Evolutionary conservation across 2,329 filamentous ascomycete genomes (phyloP).

Genomic region (Juglanconis oblonga): DNA sequence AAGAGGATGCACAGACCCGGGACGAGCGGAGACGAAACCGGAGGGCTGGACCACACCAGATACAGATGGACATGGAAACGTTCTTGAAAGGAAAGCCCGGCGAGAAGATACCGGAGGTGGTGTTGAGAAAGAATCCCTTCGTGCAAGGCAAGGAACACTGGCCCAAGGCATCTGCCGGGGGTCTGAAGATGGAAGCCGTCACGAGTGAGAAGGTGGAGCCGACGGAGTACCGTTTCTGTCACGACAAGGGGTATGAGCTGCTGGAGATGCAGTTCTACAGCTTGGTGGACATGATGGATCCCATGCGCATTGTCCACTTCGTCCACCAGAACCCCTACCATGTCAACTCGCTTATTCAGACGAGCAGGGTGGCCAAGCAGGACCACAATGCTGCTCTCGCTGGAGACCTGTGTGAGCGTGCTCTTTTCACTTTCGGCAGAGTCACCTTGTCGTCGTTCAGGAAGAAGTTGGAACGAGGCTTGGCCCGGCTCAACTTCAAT

Average conservation of each 20-base stretch:
- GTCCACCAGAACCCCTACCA: conserved; percentile 80
- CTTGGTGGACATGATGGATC: conserved; percentile 80
- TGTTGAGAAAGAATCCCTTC: conserved; percentile 75
- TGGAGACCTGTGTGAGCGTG: conserved; percentile 83
- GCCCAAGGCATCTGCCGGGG: conserved; percentile 75
- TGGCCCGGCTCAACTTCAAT: conserved; percentile 75
- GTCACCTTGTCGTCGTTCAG: conserved; percentile 81
- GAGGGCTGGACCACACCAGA: conserved; percentile 6
- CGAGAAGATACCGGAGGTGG: conserved; percentile 66
- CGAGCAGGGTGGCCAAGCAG: conserved; percentile 87
- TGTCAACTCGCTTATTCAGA: conserved; percentile 88
- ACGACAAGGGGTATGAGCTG: conserved; percentile 70
- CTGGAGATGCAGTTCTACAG: conserved; percentile 74
- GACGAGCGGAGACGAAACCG: conserved; percentile 40
- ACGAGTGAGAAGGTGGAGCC: conserved; percentile 46
- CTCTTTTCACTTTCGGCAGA: conserved; percentile 90
- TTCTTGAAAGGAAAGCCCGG: conserved; percentile 54
- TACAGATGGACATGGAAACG: conserved; percentile 52
- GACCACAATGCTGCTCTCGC: conserved; percentile 84
- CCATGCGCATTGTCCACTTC: conserved; percentile 75
- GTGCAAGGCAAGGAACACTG: conserved; percentile 85
- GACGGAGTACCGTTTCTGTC: conserved; percentile 73
- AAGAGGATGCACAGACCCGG: conserved; percentile 44
- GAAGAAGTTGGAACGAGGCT: conserved; percentile 70
- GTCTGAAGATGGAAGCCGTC: conserved; percentile 73